A percentile compares a stretch with the other conserved stretches of the same genome.
These are phyloP conservation scores for Boechera divaricarpa DNA, from an alignment of 345 rosid species.

Conservation along the genomic window DNA sequence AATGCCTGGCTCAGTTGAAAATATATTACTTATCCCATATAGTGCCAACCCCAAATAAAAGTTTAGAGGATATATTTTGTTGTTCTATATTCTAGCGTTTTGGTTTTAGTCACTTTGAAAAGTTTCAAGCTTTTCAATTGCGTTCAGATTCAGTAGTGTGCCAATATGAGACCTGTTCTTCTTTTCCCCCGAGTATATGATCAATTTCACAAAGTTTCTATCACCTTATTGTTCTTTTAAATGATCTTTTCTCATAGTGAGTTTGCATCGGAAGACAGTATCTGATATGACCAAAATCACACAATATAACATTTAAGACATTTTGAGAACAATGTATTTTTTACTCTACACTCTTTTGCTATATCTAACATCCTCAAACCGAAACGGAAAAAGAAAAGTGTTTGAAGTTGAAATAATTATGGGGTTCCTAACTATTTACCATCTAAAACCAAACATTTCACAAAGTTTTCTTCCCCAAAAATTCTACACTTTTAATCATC, in stretches of 20 bases:
- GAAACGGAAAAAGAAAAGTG: not conserved
- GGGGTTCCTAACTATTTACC: conserved; percentile 38
- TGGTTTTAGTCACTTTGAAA: too few relatives aligned
- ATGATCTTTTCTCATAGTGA: not conserved
- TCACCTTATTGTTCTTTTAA: conserved; percentile 1
- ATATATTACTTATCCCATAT: not conserved
- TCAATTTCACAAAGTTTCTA: not conserved
- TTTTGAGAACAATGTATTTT: conserved; percentile 22
- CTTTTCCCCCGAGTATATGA: not conserved
- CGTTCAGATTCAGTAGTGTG: not conserved
- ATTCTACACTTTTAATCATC: conserved; percentile 37
- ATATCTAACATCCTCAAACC: conserved; percentile 27
- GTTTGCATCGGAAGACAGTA: not conserved
- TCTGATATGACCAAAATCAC: not conserved
- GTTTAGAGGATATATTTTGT: too few relatives aligned
- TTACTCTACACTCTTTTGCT: conserved; percentile 33
- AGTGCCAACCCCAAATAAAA: not conserved
- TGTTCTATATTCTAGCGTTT: too few relatives aligned
- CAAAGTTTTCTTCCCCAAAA: not conserved
- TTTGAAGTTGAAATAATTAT: conserved; percentile 12
- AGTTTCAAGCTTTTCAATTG: too few relatives aligned
- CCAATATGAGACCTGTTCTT: not conserved
- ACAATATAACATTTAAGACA: conserved; percentile 25
- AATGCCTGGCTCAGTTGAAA: not conserved
- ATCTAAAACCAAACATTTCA: conserved; percentile 29